phyloP scores from a whole-genome alignment of 1,284 basidiomycete genomes.

The Trichosporon asahii region DNA sequence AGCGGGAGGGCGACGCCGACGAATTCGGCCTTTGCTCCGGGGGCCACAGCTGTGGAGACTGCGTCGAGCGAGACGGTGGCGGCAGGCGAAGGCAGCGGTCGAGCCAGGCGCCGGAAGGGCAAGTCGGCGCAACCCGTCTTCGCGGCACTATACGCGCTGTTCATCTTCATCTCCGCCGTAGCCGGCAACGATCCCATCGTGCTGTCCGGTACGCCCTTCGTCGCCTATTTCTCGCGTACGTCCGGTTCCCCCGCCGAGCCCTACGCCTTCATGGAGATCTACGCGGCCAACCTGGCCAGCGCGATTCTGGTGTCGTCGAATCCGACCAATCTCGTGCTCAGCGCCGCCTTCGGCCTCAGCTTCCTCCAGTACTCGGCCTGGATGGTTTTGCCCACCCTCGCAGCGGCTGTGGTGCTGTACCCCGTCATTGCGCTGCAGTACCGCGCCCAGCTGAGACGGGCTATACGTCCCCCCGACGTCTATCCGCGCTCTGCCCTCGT shows the following conservation, averaged over 20 bases:
- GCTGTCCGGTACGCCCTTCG: slow-evolving; percentile 72
- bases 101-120: background rate
- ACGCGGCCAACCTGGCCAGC: slow-evolving; percentile 70
- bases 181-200: slow-evolving; percentile 90
- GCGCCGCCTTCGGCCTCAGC: slow-evolving; percentile 50
- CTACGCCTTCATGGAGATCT: slow-evolving; percentile 68
- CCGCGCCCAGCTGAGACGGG: slow-evolving; percentile 2
- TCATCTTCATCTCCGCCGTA: slow-evolving; percentile 71
- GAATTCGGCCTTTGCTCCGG: no score
- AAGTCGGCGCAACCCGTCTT: slow-evolving; percentile 64
- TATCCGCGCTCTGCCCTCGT: slow-evolving; percentile 54
- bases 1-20: background rate
- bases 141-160: slow-evolving; percentile 72
- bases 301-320: slow-evolving; percentile 55
- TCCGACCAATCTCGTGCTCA: slow-evolving; percentile 55
- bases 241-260: slow-evolving; percentile 60
- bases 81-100: no score
- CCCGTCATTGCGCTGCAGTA: slow-evolving; percentile 37
- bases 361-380: slow-evolving; percentile 52
- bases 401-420: slow-evolving; percentile 44
- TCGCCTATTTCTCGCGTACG: slow-evolving; percentile 75
- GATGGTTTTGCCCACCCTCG: slow-evolving; percentile 50
- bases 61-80: background rate
- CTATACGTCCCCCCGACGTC: slow-evolving; percentile 42
- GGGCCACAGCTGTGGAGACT: background rate